phyloP scores from a whole-genome alignment of 2,329 filamentous ascomycete species.

The Rutstroemia sp. region DNA sequence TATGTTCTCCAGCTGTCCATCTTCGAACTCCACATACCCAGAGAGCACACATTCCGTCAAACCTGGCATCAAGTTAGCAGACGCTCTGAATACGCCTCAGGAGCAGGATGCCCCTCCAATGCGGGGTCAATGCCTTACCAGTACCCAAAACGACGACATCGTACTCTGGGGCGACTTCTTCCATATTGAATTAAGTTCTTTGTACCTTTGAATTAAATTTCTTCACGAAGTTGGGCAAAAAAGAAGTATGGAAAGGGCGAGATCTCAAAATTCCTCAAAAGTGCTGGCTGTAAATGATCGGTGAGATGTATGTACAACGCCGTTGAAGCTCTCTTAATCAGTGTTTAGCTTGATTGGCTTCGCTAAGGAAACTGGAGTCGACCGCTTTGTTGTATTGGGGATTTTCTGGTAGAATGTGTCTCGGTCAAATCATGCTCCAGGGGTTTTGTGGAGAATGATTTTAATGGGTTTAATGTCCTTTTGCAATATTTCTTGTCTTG shows the following conservation, averaged over 20 bases:
- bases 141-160: slow-evolving; percentile 98
- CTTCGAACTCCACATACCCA: slow-evolving; percentile 53
- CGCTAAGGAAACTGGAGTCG: slow-evolving; percentile 19
- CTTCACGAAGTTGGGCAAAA: background rate
- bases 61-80: slow-evolving; percentile 45
- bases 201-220: background rate
- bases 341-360: slow-evolving; percentile 22
- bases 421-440: slow-evolving; percentile 10
- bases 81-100: slow-evolving; percentile 6
- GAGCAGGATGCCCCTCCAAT: slow-evolving; percentile 24
- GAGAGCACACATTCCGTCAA: slow-evolving; percentile 98
- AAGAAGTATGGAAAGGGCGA: background rate
- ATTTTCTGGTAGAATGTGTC: slow-evolving; percentile 15
- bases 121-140: slow-evolving; percentile 53
- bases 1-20: background rate
- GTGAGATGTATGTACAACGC: slow-evolving; percentile 15
- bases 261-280: slow-evolving; percentile 2
- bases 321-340: slow-evolving; percentile 6
- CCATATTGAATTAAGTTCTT: slow-evolving; percentile 54
- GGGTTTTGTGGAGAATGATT: slow-evolving; percentile 7
- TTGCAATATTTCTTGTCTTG: no score
- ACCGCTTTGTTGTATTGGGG: slow-evolving; percentile 22
- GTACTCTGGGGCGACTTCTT: slow-evolving; percentile 97
- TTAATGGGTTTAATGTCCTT: no score
- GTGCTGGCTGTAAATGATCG: slow-evolving; percentile 14